Base-by-base conservation (phyloP, 129 eudicot genomes). In the Glebionis coronaria region DNA sequence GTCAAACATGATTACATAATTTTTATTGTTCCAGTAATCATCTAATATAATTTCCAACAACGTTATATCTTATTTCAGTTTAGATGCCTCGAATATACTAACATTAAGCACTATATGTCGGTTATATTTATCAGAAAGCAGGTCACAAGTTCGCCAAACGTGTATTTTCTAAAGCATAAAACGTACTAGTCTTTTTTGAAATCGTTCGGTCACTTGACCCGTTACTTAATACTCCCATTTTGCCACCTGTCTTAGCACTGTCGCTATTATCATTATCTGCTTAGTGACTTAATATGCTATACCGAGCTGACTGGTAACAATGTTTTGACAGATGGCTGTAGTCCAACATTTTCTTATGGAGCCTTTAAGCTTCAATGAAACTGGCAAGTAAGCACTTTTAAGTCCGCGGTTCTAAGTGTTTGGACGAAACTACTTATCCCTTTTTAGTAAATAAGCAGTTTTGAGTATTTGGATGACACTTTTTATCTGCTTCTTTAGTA, bases 351-450 rank as follows among this genome's bases (percentile, higher is more conserved):
- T 86, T 50, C 83, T 70, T 44, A 56, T 52, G 70, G 92, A 93
- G 75, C 96, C 96, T 72, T 69, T 82, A 62, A 89, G 92, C 73
- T 82, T 82, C 78, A 61, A 75, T 23, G 25, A n/a, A n/a, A n/a
- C n/a, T n/a, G n/a, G n/a, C n/a, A n/a, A n/a, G n/a, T n/a, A n/a
- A n/a, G n/a, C n/a, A n/a, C n/a, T n/a, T n/a, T n/a, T n/a, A n/a
- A n/a, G n/a, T n/a, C n/a, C n/a, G n/a, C n/a, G n/a, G n/a, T n/a
- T n/a, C n/a, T n/a, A n/a, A n/a, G n/a, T n/a, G n/a, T n/a, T n/a
- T n/a, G n/a, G n/a, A n/a, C n/a, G n/a, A n/a, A n/a, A n/a, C n/a
- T n/a, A n/a, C n/a, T n/a, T n/a, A n/a, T n/a, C n/a, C n/a, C n/a
- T n/a, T n/a, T n/a, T n/a, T n/a, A n/a, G n/a, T n/a, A n/a, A n/a